Evolutionary conservation across 768 basidiomycete genomes (phyloP).

Genomic region (Hemileccinum impolitum): DNA sequence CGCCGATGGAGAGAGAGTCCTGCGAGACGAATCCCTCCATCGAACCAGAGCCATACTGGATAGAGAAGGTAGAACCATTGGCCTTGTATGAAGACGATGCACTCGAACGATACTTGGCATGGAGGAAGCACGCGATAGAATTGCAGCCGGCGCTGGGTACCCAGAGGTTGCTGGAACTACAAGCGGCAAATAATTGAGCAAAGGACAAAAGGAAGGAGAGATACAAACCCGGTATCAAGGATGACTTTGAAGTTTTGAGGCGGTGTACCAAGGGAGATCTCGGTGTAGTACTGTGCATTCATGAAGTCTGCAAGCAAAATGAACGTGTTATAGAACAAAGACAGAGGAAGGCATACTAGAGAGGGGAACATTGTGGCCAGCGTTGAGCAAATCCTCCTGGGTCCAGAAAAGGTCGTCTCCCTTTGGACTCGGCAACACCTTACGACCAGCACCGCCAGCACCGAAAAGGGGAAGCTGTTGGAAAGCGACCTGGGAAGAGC

Average conservation of each 20-base stretch:
- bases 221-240: slow-evolving; percentile 78
- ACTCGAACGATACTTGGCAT: slow-evolving; percentile 83
- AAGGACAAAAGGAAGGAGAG: slow-evolving; percentile 17
- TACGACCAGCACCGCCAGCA: slow-evolving; percentile 69
- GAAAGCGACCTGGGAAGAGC: slow-evolving; percentile 41
- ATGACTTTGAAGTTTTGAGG: slow-evolving; percentile 92
- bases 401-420: slow-evolving; percentile 75
- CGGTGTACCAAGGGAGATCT: slow-evolving; percentile 80
- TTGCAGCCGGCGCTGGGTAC: slow-evolving; percentile 79
- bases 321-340: neutral
- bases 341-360: slow-evolving; percentile 57
- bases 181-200: neutral
- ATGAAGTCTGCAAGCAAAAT: slow-evolving; percentile 68
- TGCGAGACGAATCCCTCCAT: slow-evolving; percentile 95
- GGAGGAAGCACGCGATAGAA: slow-evolving; percentile 92
- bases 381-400: slow-evolving; percentile 64
- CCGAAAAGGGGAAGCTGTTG: slow-evolving; percentile 65
- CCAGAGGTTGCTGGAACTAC: slow-evolving; percentile 90
- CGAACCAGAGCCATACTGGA: slow-evolving; percentile 93
- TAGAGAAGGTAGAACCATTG: slow-evolving; percentile 87
- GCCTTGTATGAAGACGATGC: slow-evolving; percentile 82
- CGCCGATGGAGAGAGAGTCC: slow-evolving; percentile 78
- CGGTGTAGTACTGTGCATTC: slow-evolving; percentile 96
- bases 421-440: slow-evolving; percentile 44
- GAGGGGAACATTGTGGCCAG: slow-evolving; percentile 85